phyloP scores from a whole-genome alignment of 768 basidiomycete species.

The Agrocybe praecox region DNA sequence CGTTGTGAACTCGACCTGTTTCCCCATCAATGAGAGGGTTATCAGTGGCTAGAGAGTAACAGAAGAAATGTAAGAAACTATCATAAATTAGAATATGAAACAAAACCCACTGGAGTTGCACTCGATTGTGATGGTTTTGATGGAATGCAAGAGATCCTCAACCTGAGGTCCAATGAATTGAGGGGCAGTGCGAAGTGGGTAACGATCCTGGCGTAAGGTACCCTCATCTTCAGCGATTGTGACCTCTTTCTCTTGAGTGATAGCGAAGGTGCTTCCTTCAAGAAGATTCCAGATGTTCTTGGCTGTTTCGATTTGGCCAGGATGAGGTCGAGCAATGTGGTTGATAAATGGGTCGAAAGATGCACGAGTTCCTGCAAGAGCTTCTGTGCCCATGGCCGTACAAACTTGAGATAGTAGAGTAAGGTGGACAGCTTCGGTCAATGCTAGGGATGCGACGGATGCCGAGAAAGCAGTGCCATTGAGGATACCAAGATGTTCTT shows the following conservation, averaged over 20 bases:
- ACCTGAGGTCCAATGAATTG: slow-evolving; percentile 89
- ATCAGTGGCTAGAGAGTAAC: slow-evolving; percentile 65
- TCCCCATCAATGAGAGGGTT: slow-evolving; percentile 81
- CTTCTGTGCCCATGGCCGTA: slow-evolving; percentile 86
- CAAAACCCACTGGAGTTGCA: slow-evolving; percentile 74
- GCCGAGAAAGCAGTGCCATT: slow-evolving; percentile 90
- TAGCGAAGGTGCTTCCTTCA: slow-evolving; percentile 67
- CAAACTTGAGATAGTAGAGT: slow-evolving; percentile 68
- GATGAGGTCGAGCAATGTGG: slow-evolving; percentile 75
- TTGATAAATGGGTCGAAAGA: slow-evolving; percentile 84
- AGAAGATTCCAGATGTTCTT: slow-evolving; percentile 70
- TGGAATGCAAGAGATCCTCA: slow-evolving; percentile 72
- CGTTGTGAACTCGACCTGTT: slow-evolving; percentile 70
- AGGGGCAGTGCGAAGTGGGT: slow-evolving; percentile 72
- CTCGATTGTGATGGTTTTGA: slow-evolving; percentile 68
- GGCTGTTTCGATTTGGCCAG: slow-evolving; percentile 82
- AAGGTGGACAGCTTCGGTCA: slow-evolving; percentile 72
- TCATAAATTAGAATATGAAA: slow-evolving; percentile 24
- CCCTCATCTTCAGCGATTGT: slow-evolving; percentile 74
- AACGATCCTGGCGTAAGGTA: slow-evolving; percentile 78
- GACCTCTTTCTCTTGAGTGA: slow-evolving; percentile 70
- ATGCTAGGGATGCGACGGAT: slow-evolving; percentile 72
- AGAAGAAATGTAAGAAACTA: slow-evolving; percentile 2
- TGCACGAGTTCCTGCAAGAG: slow-evolving; percentile 70
- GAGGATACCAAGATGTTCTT: slow-evolving; percentile 79